Percentiles rank a stretch among this genome's conserved stretches.
These are phyloP conservation scores for Avena insularis DNA, from an alignment of 176 grass and related monocot genomes.

Conservation along the genomic window DNA sequence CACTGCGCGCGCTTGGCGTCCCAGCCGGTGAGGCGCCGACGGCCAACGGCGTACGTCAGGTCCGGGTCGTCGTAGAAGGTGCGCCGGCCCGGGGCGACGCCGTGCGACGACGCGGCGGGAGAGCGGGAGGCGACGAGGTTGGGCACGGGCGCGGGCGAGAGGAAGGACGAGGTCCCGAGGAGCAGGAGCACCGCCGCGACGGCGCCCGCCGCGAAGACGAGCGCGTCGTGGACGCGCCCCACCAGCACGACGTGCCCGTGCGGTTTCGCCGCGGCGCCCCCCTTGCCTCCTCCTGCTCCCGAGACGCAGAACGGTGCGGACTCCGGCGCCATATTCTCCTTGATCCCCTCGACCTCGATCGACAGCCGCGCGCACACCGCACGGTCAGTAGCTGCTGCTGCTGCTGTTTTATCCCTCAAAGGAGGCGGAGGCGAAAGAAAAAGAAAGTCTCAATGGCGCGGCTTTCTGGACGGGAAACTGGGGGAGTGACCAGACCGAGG, in stretches of 20 bases:
- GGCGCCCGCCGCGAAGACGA: conserved; percentile 63
- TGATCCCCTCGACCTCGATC: too few species aligned
- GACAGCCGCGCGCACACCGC: neutral
- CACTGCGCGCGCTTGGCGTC: conserved; percentile 68
- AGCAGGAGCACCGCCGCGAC: conserved; percentile 48
- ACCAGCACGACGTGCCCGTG: neutral
- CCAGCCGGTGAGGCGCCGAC: conserved; percentile 46
- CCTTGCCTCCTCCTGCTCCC: neutral
- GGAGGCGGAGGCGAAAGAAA: neutral
- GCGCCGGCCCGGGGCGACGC: neutral
- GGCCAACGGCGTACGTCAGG: conserved; percentile 54
- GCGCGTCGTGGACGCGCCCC: conserved; percentile 34
- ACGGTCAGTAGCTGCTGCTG: neutral
- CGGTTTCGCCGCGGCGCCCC: conserved; percentile 14
- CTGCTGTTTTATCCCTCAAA: neutral
- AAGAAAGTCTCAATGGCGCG: neutral
- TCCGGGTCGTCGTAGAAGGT: conserved; percentile 69
- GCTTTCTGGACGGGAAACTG: neutral
- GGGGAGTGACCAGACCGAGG: neutral
- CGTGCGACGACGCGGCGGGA: neutral
- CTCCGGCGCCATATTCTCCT: conserved; percentile 16
- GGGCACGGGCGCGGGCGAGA: neutral
- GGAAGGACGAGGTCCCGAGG: conserved; percentile 25
- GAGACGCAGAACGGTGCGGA: neutral
- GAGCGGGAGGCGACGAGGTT: conserved; percentile 30